These are phyloP conservation scores for Nemania abortiva DNA, from an alignment of 2,329 filamentous ascomycete genomes.

Conservation along the genomic window DNA sequence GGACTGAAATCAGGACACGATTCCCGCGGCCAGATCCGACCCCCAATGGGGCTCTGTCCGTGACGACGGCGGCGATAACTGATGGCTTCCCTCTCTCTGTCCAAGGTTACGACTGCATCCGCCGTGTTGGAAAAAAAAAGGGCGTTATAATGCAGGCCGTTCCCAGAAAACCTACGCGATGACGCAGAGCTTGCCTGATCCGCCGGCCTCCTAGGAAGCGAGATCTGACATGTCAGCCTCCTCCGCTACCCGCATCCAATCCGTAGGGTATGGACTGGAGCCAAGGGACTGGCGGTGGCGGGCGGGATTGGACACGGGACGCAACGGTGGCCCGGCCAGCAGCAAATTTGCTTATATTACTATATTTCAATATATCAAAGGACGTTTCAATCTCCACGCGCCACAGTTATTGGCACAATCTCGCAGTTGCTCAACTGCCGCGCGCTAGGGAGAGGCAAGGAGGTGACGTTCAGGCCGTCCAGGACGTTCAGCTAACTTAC, in stretches of 20 bases:
- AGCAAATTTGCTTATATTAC: slow-evolving; percentile 9
- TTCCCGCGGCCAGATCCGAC: slow-evolving; percentile 12
- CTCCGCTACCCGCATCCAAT: slow-evolving; percentile 41
- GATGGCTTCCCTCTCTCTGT: background rate
- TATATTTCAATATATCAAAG: slow-evolving; percentile 25
- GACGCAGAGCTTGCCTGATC: slow-evolving; percentile 33
- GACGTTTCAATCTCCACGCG: slow-evolving; percentile 26
- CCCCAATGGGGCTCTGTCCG: slow-evolving; percentile 14
- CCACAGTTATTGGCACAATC: slow-evolving; percentile 24
- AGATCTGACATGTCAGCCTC: slow-evolving; percentile 49
- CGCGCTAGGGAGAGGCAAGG: slow-evolving; percentile 27
- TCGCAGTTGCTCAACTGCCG: slow-evolving; percentile 23
- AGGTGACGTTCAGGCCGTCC: slow-evolving; percentile 3
- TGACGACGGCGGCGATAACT: background rate
- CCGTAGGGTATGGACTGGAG: slow-evolving; percentile 16
- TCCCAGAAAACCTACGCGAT: slow-evolving; percentile 6
- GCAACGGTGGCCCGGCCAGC: slow-evolving; percentile 42
- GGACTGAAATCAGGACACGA: background rate
- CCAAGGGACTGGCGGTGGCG: slow-evolving; percentile 20
- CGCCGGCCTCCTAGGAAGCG: slow-evolving; percentile 32
- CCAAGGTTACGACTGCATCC: background rate
- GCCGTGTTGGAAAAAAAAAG: background rate
- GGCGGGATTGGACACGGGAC: slow-evolving; percentile 14
- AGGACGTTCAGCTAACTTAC: slow-evolving; percentile 21
- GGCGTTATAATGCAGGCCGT: background rate